These are phyloP conservation scores for Syzygium jambos DNA, from an alignment of 345 rosid species.

Conservation along the genomic window DNA sequence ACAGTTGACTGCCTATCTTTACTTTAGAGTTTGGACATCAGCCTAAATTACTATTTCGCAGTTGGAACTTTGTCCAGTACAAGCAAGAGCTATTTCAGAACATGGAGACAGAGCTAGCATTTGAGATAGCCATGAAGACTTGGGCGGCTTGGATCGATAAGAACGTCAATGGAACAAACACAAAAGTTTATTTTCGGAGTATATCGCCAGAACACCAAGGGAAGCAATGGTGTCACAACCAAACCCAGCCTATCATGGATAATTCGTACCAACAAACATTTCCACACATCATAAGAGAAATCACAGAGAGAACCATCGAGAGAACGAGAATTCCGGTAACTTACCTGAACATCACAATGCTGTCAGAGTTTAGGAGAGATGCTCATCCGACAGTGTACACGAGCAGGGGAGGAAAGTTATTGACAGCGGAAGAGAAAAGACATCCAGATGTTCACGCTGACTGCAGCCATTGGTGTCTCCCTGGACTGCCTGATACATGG, in stretches of 20 bases:
- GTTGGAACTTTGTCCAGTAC: constrained; percentile 34
- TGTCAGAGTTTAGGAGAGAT: constrained; percentile 26
- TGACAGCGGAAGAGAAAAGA: background rate
- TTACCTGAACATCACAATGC: constrained; percentile 30
- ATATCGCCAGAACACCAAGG: constrained; percentile 40
- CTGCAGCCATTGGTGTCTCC: constrained; percentile 65
- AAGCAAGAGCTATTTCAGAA: constrained; percentile 12
- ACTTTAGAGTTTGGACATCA: background rate
- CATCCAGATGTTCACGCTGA: constrained; percentile 17
- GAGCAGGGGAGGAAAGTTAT: constrained; percentile 6
- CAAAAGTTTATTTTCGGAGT: constrained; percentile 33
- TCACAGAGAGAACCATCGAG: constrained; percentile 12
- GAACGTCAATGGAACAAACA: constrained; percentile 14
- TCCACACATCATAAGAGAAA: constrained; percentile 9
- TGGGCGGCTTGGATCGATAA: constrained; percentile 39
- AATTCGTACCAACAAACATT: constrained; percentile 8
- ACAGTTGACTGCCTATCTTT: background rate
- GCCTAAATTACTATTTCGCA: constrained; percentile 7
- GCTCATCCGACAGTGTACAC: constrained; percentile 43
- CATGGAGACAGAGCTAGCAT: constrained; percentile 27
- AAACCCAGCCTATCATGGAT: constrained; percentile 18
- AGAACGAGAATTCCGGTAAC: constrained; percentile 21
- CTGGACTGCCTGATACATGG: constrained; percentile 61
- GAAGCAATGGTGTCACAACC: constrained; percentile 18
- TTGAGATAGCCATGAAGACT: constrained; percentile 24